Percentiles rank a stretch among this genome's conserved stretches.
Conservation (phyloP, 2,329 filamentous ascomycete species). For the Fusarium xyrophilum region DNA sequence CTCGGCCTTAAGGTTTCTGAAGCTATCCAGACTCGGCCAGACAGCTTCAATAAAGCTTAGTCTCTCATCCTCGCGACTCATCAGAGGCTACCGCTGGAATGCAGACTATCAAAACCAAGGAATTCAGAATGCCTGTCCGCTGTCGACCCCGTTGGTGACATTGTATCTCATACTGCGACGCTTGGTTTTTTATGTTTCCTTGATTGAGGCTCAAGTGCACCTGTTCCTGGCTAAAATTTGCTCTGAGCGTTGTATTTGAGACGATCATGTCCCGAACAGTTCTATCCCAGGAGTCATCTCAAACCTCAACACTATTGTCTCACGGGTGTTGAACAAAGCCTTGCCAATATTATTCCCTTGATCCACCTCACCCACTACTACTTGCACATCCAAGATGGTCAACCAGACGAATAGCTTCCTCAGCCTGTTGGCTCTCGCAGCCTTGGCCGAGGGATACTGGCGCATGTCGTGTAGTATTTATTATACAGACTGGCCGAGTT, state of each 20-base stretch:
- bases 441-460: slow-evolving; percentile 32
- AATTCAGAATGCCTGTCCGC: neutral
- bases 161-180: neutral
- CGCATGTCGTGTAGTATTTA: slow-evolving; percentile 35
- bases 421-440: slow-evolving; percentile 11
- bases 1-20: slow-evolving; percentile 24
- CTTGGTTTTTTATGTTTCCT: slow-evolving; percentile 7
- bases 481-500: slow-evolving; percentile 35
- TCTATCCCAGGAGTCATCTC: neutral
- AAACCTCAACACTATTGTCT: neutral
- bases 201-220: slow-evolving; percentile 3
- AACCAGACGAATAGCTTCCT: slow-evolving; percentile 11
- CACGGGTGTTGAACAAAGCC: slow-evolving; percentile 15
- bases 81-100: slow-evolving; percentile 17
- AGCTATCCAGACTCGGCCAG: slow-evolving; percentile 2
- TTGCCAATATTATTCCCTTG: slow-evolving; percentile 1
- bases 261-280: slow-evolving; percentile 11
- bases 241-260: slow-evolving; percentile 19
- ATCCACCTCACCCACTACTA: slow-evolving; percentile 6
- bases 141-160: neutral
- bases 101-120: slow-evolving; percentile 11
- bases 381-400: slow-evolving; percentile 12
- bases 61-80: neutral
- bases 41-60: slow-evolving; percentile 20
- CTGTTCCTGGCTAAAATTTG: neutral